These are phyloP conservation scores for Picea abies DNA, from an alignment of 83 land plant genomes.

Conservation along the genomic window DNA sequence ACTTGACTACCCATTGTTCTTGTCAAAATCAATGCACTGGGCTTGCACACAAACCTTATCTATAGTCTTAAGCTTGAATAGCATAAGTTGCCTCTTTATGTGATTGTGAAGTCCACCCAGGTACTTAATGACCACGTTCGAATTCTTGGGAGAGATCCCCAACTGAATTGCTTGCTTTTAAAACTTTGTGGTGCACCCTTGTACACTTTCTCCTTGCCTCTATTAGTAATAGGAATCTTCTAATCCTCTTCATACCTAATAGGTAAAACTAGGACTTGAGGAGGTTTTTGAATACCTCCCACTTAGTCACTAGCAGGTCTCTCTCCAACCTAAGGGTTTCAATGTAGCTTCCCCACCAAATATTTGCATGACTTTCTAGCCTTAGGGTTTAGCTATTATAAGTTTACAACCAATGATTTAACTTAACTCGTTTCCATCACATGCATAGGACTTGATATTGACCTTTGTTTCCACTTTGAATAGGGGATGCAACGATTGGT, in stretches of 20 bases:
- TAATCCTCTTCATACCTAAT: background rate
- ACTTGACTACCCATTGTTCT: background rate
- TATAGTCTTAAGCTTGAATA: background rate
- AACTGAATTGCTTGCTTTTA: background rate
- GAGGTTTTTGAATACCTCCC: background rate
- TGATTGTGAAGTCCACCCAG: background rate
- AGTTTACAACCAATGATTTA: background rate
- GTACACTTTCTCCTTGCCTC: background rate
- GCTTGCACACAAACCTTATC: background rate
- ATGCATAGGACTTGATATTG: background rate
- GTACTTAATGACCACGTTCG: background rate
- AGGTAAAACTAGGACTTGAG: background rate
- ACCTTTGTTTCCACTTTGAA: background rate
- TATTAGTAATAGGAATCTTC: background rate
- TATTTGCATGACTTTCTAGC: background rate
- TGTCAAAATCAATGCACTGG: background rate
- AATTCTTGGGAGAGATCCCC: background rate
- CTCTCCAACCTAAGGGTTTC: background rate
- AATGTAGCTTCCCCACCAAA: background rate
- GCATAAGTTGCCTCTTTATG: background rate
- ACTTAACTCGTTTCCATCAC: background rate
- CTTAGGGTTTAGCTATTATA: background rate
- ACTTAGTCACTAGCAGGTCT: background rate
- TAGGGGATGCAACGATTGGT: background rate
- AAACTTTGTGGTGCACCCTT: background rate